Evolutionary conservation across 116 monocot genomes (phyloP), one percentile per base, ranked within the genome.

Genomic region (Iris pallida): DNA sequence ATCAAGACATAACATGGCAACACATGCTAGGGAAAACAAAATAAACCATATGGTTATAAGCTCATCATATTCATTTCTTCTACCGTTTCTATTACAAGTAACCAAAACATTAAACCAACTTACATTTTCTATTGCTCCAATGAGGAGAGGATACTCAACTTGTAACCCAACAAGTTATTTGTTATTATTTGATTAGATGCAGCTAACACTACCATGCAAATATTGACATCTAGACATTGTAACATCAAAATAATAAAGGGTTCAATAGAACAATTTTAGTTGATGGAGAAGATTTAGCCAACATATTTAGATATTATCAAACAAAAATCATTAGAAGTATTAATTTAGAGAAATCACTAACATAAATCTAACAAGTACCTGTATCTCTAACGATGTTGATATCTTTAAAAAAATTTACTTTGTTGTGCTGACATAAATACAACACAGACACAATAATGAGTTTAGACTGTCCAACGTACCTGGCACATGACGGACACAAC

Each of bases 111-210:
- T 20, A 47, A 8, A 19, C 18, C 4, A 17, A 78, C 83, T 88
- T 62, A 94, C 94, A 75, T 59, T 55, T 66, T 87, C 80, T 63
- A 83, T 59, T 45, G 73, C 68, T 55, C 55, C 74, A 12, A 66
- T 19, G 57, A 73, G 10, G 79, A 66, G 44, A 76, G 64, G 3
- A 55, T 43, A 6, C 69, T 76, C 71, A 86, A 58, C 79, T 78
- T 81, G 13, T 57, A 61, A 57, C 79, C 82, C 51, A 85, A 47
- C 45, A 60, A 59, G 30, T 69, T 40, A 59, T 44, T 77, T 47
- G 89, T 80, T 57, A 87, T 52, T 30, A 55, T 57, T 4, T 74
- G 68, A 59, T 83, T 76, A n/a, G 71, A 76, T 17, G 89, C 84
- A 55, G 79, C 82, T 7, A 96, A 45, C n/a, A 30, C 30, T 30